Base-by-base conservation (phyloP, 495 filamentous ascomycete species). In the Geopyxis carbonaria region DNA sequence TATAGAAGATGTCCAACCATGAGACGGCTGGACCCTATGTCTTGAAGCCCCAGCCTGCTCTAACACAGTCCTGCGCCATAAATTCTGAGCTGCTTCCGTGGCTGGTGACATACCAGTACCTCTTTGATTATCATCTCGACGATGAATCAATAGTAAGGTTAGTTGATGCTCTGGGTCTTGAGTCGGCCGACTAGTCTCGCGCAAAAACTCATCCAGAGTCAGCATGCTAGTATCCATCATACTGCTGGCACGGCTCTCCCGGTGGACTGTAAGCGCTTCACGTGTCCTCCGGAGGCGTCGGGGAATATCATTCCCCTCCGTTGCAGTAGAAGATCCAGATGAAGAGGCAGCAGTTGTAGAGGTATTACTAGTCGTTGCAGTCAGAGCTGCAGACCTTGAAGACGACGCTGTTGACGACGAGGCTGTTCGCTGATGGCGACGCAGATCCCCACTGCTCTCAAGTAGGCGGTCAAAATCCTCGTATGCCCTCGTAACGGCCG, bases 151-250 rank as follows among this genome's bases (percentile, higher is more conserved):
- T 10, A 51, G 37, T 10, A 51, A 34, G 14, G 38, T 37, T 16
- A 51, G 48, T 4, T 51, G 37, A 3, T 43, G 43, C n/a, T 51
- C 49, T 1, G 34, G 20, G 10, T 46, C 48, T 16, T 47, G 33
- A 20, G 24, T 22, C 18, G 42, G 42, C 14, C 37, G 43, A 10
- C 33, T 38, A 7, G 48, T 51, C 49, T 53, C 49, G 16, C 49
- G 44, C 19, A 53, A 22, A 36, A 53, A 53, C 15, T 53, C 49
- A 21, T 51, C 49, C 13, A 53, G 48, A 5, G 49, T 53, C 24
- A 53, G 38, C 27, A 53, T 40, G 8, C 41, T 46, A 28, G 32
- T 45, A 29, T 51, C 47, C 25, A 22, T 44, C n/a, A 30, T 22
- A 32, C 40, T 51, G 14, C 33, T 38, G 22, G 36, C 32, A 27